Evolutionary conservation across 2,329 filamentous ascomycete species (phyloP).

Genomic region (Claviceps pusilla): DNA sequence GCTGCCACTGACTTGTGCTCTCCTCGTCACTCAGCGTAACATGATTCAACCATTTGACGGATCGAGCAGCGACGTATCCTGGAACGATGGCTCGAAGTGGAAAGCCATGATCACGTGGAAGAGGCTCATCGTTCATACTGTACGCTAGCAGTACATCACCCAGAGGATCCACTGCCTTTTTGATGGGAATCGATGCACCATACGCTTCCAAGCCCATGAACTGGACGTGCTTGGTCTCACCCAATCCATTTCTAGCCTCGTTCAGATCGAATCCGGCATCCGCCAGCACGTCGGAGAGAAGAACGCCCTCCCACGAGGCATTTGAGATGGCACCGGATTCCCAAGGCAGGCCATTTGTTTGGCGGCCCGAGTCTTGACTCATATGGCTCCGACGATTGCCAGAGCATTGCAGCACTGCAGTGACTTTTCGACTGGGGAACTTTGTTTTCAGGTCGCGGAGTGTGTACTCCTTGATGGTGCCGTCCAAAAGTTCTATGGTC

Average conservation of each 20-base stretch:
- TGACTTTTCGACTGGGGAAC: constrained; percentile 36
- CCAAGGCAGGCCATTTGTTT: constrained; percentile 46
- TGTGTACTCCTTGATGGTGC: constrained; percentile 36
- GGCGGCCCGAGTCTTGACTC: constrained; percentile 28
- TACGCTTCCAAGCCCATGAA: constrained; percentile 47
- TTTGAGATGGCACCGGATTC: constrained; percentile 44
- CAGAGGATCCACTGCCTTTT: constrained; percentile 40
- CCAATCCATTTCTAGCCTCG: constrained; percentile 20
- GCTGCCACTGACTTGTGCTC: constrained; percentile 49
- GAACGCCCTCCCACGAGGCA: constrained; percentile 43
- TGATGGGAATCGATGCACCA: constrained; percentile 44
- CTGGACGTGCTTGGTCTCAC: constrained; percentile 35
- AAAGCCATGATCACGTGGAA: constrained; percentile 52
- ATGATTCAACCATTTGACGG: constrained; percentile 53
- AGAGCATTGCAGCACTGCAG: constrained; percentile 43
- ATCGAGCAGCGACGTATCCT: constrained; percentile 50
- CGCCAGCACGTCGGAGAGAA: constrained; percentile 37
- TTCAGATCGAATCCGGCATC: constrained; percentile 37
- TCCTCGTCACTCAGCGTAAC: constrained; percentile 53
- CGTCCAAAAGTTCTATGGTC: constrained; percentile 41
- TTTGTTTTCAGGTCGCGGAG: constrained; percentile 36
- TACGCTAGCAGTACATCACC: constrained; percentile 53
- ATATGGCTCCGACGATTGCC: constrained; percentile 46
- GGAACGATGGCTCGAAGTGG: constrained; percentile 48
- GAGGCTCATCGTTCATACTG: constrained; percentile 48